These are phyloP conservation scores for Bryum argenteum DNA, from an alignment of 225 moss, liverwort and hornwort genomes.

Conservation along the genomic window DNA sequence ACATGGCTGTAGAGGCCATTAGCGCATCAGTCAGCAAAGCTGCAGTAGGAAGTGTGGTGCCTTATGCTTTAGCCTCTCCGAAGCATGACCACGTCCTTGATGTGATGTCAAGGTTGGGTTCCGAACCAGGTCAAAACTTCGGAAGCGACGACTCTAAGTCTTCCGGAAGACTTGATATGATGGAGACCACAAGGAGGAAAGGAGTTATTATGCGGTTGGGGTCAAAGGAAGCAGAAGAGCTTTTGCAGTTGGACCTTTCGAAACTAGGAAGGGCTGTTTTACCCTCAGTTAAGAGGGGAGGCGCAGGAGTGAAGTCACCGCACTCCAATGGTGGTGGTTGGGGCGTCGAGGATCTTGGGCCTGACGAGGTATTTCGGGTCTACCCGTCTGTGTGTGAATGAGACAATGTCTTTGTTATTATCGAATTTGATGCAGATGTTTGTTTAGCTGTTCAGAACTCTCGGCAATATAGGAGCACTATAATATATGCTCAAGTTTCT, in stretches of 20 bases:
- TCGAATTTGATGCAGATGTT: conserved; percentile 14
- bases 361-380: conserved; percentile 74
- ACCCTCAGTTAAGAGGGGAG: conserved; percentile 40
- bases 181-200: conserved; percentile 41
- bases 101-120: conserved; percentile 24
- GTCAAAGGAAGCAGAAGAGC: conserved; percentile 78
- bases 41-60: conserved; percentile 32
- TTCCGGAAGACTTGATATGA: conserved; percentile 32
- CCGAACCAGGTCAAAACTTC: conserved; percentile 22
- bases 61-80: conserved; percentile 23
- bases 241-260: conserved; percentile 66
- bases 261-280: conserved; percentile 66
- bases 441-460: conserved; percentile 16
- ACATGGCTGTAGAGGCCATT: conserved; percentile 16
- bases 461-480: conserved; percentile 1
- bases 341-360: conserved; percentile 80
- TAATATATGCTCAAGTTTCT: conserved; percentile 23
- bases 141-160: conserved; percentile 29
- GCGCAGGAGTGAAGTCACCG: conserved; percentile 35
- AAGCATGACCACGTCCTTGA: conserved; percentile 27
- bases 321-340: conserved; percentile 56
- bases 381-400: conserved; percentile 12
- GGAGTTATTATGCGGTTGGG: conserved; percentile 63
- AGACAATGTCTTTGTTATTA: conserved; percentile 10
- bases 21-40: conserved; percentile 24